These are phyloP conservation scores for Flammula alnicola DNA, from an alignment of 1,284 basidiomycete genomes.

Conservation along the genomic window DNA sequence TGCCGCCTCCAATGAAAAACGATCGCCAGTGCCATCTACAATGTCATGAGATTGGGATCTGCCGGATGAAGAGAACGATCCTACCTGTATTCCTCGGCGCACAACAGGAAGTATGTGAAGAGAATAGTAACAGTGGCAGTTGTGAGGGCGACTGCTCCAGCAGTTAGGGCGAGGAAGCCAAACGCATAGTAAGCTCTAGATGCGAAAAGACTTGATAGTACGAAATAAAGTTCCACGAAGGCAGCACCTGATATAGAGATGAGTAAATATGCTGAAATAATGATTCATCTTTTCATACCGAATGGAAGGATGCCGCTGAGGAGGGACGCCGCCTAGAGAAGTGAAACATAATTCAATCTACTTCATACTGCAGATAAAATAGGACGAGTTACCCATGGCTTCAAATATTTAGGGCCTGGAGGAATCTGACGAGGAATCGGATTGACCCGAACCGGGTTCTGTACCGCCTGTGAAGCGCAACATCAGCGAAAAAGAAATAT, in stretches of 20 bases:
- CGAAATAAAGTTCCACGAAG: conserved; percentile 95
- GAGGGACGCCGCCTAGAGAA: conserved; percentile 69
- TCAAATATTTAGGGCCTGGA: conserved; percentile 82
- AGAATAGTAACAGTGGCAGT: conserved; percentile 91
- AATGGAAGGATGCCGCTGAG: conserved; percentile 94
- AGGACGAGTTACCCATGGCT: conserved; percentile 63
- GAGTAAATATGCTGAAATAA: no score
- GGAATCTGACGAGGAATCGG: conserved; percentile 94
- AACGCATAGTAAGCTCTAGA: conserved; percentile 95
- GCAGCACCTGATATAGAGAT: conserved; percentile 68
- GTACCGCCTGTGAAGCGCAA: conserved; percentile 63
- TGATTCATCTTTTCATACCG: no score
- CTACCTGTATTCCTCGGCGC: conserved; percentile 96
- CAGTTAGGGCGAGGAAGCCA: conserved; percentile 92
- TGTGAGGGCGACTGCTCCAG: conserved; percentile 83
- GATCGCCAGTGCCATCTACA: conserved; percentile 94
- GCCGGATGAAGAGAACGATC: conserved; percentile 15
- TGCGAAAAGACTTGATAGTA: conserved; percentile 92
- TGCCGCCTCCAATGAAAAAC: conserved; percentile 94
- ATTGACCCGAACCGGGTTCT: conserved; percentile 87
- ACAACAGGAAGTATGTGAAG: conserved; percentile 92
- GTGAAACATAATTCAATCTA: conserved; percentile 1
- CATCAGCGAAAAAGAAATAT: conserved; percentile 7
- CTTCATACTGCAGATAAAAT: conserved; percentile 20
- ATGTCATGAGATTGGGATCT: background rate